phyloP scores from a whole-genome alignment of 495 filamentous ascomycete species.

The Lasiosphaeria ovina region DNA sequence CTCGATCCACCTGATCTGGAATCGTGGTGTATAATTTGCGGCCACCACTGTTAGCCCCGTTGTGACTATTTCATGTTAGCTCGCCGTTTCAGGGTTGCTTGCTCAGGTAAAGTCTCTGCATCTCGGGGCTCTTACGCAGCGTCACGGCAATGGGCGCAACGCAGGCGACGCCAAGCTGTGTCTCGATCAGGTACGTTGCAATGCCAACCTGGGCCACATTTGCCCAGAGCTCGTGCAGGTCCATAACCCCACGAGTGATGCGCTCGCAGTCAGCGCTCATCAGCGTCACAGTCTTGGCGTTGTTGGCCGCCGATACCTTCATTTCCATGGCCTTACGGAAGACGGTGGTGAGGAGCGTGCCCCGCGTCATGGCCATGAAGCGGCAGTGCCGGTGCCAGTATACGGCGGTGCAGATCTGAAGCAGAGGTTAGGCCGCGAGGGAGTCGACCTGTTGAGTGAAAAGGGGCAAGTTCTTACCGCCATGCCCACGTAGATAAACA shows the following conservation, averaged over 20 bases:
- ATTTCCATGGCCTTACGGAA: slow-evolving; percentile 51
- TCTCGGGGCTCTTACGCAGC: slow-evolving; percentile 29
- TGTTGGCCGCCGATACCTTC: slow-evolving; percentile 38
- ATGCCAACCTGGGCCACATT: slow-evolving; percentile 51
- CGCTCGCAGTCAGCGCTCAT: slow-evolving; percentile 49
- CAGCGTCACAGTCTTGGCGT: slow-evolving; percentile 55
- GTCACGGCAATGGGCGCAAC: slow-evolving; percentile 49
- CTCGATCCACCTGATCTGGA: slow-evolving; percentile 12
- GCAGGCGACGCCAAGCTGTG: slow-evolving; percentile 47
- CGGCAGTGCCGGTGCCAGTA: slow-evolving; percentile 45
- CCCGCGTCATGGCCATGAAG: slow-evolving; percentile 55
- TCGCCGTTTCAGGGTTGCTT: not conserved
- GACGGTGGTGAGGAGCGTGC: slow-evolving; percentile 53
- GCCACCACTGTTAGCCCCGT: slow-evolving; percentile 2
- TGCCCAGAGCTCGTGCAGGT: slow-evolving; percentile 38
- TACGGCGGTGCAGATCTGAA: slow-evolving; percentile 14
- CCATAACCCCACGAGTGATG: slow-evolving; percentile 16
- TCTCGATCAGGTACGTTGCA: slow-evolving; percentile 53
- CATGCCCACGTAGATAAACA: slow-evolving; percentile 55
- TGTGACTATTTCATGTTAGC: not conserved
- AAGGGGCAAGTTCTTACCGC: slow-evolving; percentile 32
- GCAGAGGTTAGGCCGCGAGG: not conserved
- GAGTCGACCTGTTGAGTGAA: too few relatives aligned
- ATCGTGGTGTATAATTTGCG: slow-evolving; percentile 3
- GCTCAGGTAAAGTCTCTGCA: not conserved